phyloP scores from a whole-genome alignment of 2,329 filamentous ascomycete species.

The Golovinomyces cichoracearum region DNA sequence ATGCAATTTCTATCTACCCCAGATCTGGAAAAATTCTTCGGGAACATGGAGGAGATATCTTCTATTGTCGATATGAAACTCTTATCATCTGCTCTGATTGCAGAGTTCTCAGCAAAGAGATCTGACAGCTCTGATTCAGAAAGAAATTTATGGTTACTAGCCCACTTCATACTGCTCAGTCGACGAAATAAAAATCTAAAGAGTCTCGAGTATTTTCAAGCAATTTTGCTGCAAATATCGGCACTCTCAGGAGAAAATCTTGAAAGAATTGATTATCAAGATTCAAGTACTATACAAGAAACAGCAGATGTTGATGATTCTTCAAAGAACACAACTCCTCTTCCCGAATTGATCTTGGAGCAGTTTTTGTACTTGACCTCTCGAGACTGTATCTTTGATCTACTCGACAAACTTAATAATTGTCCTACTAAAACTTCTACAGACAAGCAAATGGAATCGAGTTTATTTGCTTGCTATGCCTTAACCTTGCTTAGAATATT shows the following conservation, averaged over 20 bases:
- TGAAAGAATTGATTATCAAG: conserved; percentile 20
- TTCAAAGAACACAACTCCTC: conserved; percentile 8
- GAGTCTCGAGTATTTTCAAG: conserved; percentile 22
- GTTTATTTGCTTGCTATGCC: conserved; percentile 54
- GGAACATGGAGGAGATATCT: conserved; percentile 9
- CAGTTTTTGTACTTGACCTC: conserved; percentile 49
- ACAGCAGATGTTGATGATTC: conserved; percentile 8
- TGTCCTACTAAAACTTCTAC: conserved; percentile 10
- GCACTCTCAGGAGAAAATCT: conserved; percentile 26
- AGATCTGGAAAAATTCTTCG: conserved; percentile 8
- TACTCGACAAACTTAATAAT: conserved; percentile 14
- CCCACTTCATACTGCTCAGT: conserved; percentile 37
- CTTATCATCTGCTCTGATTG: conserved; percentile 11
- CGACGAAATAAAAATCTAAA: conserved; percentile 17
- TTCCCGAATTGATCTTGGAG: conserved; percentile 32
- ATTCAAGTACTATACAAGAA: conserved; percentile 18
- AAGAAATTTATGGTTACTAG: conserved; percentile 34
- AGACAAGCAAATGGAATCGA: conserved; percentile 24
- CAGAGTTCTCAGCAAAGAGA: conserved; percentile 7
- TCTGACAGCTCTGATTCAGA: conserved; percentile 6
- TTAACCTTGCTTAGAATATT: conserved; percentile 69
- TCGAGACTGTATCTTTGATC: conserved; percentile 40
- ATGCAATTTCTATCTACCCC: conserved; percentile 13
- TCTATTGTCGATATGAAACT: conserved; percentile 8
- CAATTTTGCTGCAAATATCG: conserved; percentile 28